Evolutionary conservation across 495 filamentous ascomycete genomes (phyloP), one percentile per base, ranked within the genome.

Genomic region (Xylaria longipes): DNA sequence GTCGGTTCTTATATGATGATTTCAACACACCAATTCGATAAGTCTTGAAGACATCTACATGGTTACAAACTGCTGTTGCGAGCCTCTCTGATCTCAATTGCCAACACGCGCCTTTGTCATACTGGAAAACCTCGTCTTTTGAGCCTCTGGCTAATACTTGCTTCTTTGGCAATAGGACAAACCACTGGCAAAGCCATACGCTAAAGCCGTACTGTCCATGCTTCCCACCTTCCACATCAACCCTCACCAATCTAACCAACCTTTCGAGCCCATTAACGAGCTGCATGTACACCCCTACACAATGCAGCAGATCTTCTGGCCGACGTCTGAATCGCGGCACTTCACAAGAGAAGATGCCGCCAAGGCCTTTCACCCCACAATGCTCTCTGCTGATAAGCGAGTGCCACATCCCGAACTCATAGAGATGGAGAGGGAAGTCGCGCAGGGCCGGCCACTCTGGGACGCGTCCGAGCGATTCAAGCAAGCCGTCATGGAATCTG

Each of bases 41-140:
- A 97, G 95, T 98, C 95, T 98, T 95, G 86, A 98, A 97, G 95
- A 98, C 94, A 89, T 75, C 83, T 84, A 77, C 81, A 89, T 94
- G 92, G 89, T 93, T 93, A 94, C 82, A 90, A 86, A 85, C 79
- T 81, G 69, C 82, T 80, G 80, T 82, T 85, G 77, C 77, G 80
- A 83, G 81, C 82, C 78, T 83, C 80, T 84, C 82, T 85, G 80
- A 84, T 75, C 66, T 70, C 76, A 74, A 72, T 69, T 69, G 67
- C 68, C 57, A 46, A 57, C 45, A 56, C n/a, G 25, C 60, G 17
- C 45, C n/a, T 48, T 41, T 64, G 39, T 46, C 31, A 20, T 72
- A 58, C 67, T 70, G 65, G 27, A 65, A 64, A 31, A 52, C 17
- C 31, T 29, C 17, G 43, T 48, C 14, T 70, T 65, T 50, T 61